Evolutionary conservation across 2,329 filamentous ascomycete genomes (phyloP), one percentile per base, ranked within the genome.

Genomic region (Stagonosporopsis tanaceti): DNA sequence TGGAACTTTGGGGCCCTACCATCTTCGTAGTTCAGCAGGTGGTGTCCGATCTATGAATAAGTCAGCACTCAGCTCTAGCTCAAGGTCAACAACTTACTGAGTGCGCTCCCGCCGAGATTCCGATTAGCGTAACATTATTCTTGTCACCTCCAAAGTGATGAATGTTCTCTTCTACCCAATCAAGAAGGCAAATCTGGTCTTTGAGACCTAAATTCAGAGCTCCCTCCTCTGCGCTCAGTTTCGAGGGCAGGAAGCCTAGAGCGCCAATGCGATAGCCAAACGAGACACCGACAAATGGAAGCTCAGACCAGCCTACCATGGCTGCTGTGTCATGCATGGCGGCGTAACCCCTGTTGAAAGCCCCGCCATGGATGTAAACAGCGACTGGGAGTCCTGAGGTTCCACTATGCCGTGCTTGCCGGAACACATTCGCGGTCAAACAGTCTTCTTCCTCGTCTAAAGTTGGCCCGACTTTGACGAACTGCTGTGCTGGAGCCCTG

Each of bases 301-400:
- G 64, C 14, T 71, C 67, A 3, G 73, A 72, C 59, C 84, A 89
- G 3, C 84, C 80, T 9, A 89, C 83, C 75, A 90, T 85, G 34
- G 84, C 84, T 0, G 81, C 82, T 60, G 89, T 84, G 67, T 90
- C 82, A 54, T 88, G 81, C 76, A 81, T 80, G 24, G 62, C 53
- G 15, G 64, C 62, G 42, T 54, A 65, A 6, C 65, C 65, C 0
- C 65, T 56, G 40, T 77, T 88, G 78, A 88, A 89, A 6, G 79
- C 82, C 1, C 87, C 87, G 44, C 87, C 87, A 68, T 89, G 87
- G 35, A 89, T 74, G 67, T 87, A 88, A 1, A 89, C 53, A 9
- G 64, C 64, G 11, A 63, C 64, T n/a, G 65, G 65, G 3, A 51
- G 24, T n/a, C 22, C n/a, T 0, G 48, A 37, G 6, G 14, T 11